Percentiles rank a stretch among this genome's conserved stretches.
These are phyloP conservation scores for grape (Vitis vinifera) DNA, from an alignment of 164 flowering plant genomes.

Conservation along the genomic window DNA sequence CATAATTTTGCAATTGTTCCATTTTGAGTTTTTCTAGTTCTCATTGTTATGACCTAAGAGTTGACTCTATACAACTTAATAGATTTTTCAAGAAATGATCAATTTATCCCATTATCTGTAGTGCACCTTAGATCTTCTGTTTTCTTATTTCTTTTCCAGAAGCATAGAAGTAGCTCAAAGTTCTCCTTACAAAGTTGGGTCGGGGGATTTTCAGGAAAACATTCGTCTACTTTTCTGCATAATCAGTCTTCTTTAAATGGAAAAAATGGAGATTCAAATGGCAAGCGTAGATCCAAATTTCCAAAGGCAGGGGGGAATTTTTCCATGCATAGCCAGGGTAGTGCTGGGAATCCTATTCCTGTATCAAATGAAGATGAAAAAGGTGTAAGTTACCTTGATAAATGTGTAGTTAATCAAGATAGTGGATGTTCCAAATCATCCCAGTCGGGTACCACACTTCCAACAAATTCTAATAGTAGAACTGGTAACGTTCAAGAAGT, in stretches of 20 bases:
- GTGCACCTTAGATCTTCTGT: neutral
- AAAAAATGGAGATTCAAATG: slow-evolving; percentile 23
- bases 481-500: slow-evolving; percentile 11
- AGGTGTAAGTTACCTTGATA: slow-evolving; percentile 24
- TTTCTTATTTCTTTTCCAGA: slow-evolving; percentile 41
- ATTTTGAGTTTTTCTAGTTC: neutral
- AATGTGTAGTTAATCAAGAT: slow-evolving; percentile 33
- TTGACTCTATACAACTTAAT: neutral
- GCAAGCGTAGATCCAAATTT: slow-evolving; percentile 20
- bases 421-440: slow-evolving; percentile 20
- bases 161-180: slow-evolving; percentile 70
- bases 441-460: neutral
- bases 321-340: slow-evolving; percentile 12
- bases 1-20: neutral
- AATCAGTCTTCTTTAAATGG: slow-evolving; percentile 24
- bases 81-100: neutral
- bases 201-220: slow-evolving; percentile 54
- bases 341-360: slow-evolving; percentile 18
- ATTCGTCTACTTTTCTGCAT: slow-evolving; percentile 20
- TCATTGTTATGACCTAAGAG: slow-evolving; percentile 1
- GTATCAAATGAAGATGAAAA: slow-evolving; percentile 27
- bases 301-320: slow-evolving; percentile 24
- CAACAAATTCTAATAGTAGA: slow-evolving; percentile 10
- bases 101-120: neutral
- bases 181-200: slow-evolving; percentile 56